These are phyloP conservation scores for Sarcomyxa edulis DNA, from an alignment of 768 basidiomycete genomes.

Conservation along the genomic window DNA sequence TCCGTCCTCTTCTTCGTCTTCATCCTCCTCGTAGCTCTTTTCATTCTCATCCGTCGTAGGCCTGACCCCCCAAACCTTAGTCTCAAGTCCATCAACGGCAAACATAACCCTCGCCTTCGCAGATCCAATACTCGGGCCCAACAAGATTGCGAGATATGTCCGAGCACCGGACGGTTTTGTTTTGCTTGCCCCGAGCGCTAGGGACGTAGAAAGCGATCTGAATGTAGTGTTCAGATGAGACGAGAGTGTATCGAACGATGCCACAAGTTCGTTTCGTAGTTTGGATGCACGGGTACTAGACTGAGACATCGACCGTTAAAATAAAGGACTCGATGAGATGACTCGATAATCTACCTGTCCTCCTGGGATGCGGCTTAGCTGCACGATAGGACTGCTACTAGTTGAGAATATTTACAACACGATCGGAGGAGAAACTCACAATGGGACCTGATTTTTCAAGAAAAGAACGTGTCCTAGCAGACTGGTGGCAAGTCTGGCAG, in stretches of 20 bases:
- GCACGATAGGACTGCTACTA: conserved; percentile 52
- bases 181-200: conserved; percentile 30
- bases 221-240: conserved; percentile 77
- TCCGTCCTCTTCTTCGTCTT: conserved; percentile 17
- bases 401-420: not conserved
- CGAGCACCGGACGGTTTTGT: too few relatives aligned
- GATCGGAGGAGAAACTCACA: conserved; percentile 42
- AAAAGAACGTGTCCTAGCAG: conserved; percentile 69
- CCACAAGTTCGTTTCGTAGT: conserved; percentile 55
- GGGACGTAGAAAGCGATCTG: conserved; percentile 62
- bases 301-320: conserved; percentile 17
- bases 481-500: conserved; percentile 57
- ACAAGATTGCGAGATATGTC: conserved; percentile 55
- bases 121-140: conserved; percentile 61
- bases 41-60: conserved; percentile 15
- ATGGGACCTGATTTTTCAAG: conserved; percentile 73
- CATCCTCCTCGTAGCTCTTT: conserved; percentile 20
- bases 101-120: conserved; percentile 59
- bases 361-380: conserved; percentile 51
- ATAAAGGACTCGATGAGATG: too few relatives aligned
- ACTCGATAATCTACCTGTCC: conserved; percentile 29
- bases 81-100: conserved; percentile 60
- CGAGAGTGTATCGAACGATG: conserved; percentile 63
- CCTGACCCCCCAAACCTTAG: conserved; percentile 34
- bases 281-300: conserved; percentile 46